These are phyloP conservation scores for Evernia prunastri DNA, from an alignment of 495 filamentous ascomycete species.

Conservation along the genomic window DNA sequence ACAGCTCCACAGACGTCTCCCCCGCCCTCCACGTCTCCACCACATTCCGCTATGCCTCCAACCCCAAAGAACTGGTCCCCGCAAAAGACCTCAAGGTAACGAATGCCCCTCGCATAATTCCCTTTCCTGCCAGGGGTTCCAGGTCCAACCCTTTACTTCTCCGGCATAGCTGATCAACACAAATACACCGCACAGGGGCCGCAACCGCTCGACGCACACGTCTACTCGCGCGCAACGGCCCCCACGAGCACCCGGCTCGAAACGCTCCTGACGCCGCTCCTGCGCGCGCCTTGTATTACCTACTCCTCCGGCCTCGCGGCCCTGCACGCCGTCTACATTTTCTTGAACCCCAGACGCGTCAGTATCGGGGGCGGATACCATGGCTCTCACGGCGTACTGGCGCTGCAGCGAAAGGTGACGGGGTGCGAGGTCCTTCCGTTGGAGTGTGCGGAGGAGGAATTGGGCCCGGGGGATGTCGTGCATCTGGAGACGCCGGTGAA, in stretches of 20 bases:
- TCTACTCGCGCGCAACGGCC: conserved; percentile 74
- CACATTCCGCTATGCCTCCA: conserved; percentile 70
- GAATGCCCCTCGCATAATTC: no score
- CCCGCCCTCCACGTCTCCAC: conserved; percentile 83
- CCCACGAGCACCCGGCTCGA: conserved; percentile 83
- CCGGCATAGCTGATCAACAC: conserved; percentile 1
- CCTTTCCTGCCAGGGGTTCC: no score
- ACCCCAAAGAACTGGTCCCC: conserved; percentile 57
- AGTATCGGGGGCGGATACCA: conserved; percentile 83
- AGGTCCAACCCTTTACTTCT: no score
- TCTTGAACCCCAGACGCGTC: conserved; percentile 70
- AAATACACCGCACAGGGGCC: conserved; percentile 2
- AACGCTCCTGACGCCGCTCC: conserved; percentile 63
- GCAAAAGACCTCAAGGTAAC: conserved; percentile 33
- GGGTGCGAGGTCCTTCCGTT: conserved; percentile 60
- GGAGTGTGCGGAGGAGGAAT: conserved; percentile 48
- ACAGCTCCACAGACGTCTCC: conserved; percentile 66
- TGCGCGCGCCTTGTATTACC: conserved; percentile 61
- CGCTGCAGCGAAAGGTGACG: conserved; percentile 61
- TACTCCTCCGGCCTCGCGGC: conserved; percentile 83
- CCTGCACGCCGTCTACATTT: conserved; percentile 74
- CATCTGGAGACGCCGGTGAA: conserved; percentile 92
- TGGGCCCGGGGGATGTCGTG: conserved; percentile 71
- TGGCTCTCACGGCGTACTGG: conserved; percentile 80
- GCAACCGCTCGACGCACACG: conserved; percentile 32